Base-by-base conservation (phyloP, 352 stramenopile genomes). In the Phytophthora pinifolia region DNA sequence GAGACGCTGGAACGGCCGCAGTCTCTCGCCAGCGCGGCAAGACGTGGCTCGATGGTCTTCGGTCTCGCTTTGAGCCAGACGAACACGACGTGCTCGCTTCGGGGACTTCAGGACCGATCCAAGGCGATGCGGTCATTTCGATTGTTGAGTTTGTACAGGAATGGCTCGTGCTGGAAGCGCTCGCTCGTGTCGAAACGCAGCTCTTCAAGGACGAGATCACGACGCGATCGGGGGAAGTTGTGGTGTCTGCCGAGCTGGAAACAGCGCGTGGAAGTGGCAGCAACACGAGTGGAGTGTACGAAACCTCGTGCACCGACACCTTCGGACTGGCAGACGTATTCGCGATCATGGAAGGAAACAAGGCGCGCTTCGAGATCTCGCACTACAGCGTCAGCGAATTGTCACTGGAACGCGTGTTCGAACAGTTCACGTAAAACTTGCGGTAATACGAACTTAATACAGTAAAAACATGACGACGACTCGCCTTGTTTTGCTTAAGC, bases 391-490 rank as follows among this genome's bases (percentile, higher is more conserved):
- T 98, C 30, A 95, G 83, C 35, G 90, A 98, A 55, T 70, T 95
- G 33, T 96, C 90, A 1, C 76, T 98, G 1, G 93, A 98, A 67
- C 83, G 88, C 17, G 88, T 98, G 13, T 98, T 98, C 63, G 94
- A 97, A 65, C 75, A 96, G 54, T 97, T 98, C 50, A 92, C 89
- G 37, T 86, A 62, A 75, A 36, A 53, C 41, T 46, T 27, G 22
- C 22, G 22, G 22, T 27, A 27, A 27, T 2, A 27, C 22, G 22
- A 27, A 27, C n/a, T n/a, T n/a, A n/a, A n/a, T 2, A 27, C 6
- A 27, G 6, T 27, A 27, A 4, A 27, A 27, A 27, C 0, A 2
- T n/a, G n/a, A 27, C 6, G 4, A 4, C 4, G 3, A 5, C 4
- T 3, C 6, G 2, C 4, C 22, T 6, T 27, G 22, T 6, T 27